These are phyloP conservation scores for Xerocomus amazonicus DNA, from an alignment of 1,284 basidiomycete species.

Conservation along the genomic window DNA sequence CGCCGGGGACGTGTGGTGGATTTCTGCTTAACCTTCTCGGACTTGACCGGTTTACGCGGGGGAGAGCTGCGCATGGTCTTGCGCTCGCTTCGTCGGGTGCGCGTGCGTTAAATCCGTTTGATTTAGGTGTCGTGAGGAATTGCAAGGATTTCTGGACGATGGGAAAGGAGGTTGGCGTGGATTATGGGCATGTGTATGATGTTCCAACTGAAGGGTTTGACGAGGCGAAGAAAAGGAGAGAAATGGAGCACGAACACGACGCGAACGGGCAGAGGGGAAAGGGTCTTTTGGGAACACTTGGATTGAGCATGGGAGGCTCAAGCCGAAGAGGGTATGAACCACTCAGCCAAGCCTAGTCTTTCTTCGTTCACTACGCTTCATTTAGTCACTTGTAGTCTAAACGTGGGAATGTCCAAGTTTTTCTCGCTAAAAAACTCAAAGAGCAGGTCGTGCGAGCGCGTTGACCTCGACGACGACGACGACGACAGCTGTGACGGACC, in stretches of 20 bases:
- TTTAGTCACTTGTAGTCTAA: neutral
- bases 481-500: constrained; percentile 3
- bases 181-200: constrained; percentile 89
- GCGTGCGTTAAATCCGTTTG: constrained; percentile 82
- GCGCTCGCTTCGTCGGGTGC: constrained; percentile 35
- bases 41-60: constrained; percentile 89
- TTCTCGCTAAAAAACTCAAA: constrained; percentile 1
- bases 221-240: constrained; percentile 56
- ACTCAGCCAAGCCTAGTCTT: constrained; percentile 30
- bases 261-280: constrained; percentile 37
- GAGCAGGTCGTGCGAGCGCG: constrained; percentile 3
- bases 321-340: constrained; percentile 36
- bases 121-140: constrained; percentile 79
- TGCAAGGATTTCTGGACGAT: constrained; percentile 96
- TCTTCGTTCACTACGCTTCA: neutral
- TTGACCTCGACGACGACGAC: constrained; percentile 10
- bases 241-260: constrained; percentile 43
- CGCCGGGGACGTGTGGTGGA: constrained; percentile 38
- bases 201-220: constrained; percentile 80
- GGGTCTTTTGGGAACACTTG: constrained; percentile 37
- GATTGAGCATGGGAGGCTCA: constrained; percentile 40
- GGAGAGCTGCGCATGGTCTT: constrained; percentile 83
- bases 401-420: constrained; percentile 15
- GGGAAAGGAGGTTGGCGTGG: constrained; percentile 80
- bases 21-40: constrained; percentile 89